Evolutionary conservation across 2,329 filamentous ascomycete species (phyloP).

Genomic region (Calycina marina): DNA sequence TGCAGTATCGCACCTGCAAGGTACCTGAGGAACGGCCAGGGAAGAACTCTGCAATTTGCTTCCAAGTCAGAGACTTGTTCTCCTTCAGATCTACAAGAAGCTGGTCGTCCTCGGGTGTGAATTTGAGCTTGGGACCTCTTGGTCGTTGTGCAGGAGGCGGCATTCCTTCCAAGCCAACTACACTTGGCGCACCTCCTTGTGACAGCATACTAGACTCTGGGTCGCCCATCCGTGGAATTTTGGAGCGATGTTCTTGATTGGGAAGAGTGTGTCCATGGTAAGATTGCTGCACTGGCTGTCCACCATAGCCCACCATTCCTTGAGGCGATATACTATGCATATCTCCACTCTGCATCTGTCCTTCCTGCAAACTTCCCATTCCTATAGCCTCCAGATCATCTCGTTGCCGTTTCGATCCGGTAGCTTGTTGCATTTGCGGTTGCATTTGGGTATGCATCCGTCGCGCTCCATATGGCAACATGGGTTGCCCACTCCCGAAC

Average conservation of each 20-base stretch:
- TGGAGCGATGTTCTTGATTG: slow-evolving; percentile 53
- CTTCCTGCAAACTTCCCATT: slow-evolving; percentile 31
- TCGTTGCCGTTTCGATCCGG: slow-evolving; percentile 34
- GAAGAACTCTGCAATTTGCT: slow-evolving; percentile 94
- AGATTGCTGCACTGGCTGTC: slow-evolving; percentile 27
- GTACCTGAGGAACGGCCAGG: slow-evolving; percentile 82
- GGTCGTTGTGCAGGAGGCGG: slow-evolving; percentile 67
- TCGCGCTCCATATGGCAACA: slow-evolving; percentile 29
- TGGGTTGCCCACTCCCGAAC: slow-evolving; percentile 33
- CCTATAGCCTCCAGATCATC: slow-evolving; percentile 37
- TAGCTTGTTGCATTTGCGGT: slow-evolving; percentile 16
- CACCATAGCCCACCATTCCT: slow-evolving; percentile 31
- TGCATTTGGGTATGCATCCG: slow-evolving; percentile 10
- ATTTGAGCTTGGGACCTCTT: slow-evolving; percentile 81
- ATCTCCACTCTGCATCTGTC: slow-evolving; percentile 27
- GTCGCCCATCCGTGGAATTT: slow-evolving; percentile 48
- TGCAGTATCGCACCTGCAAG: slow-evolving; percentile 86
- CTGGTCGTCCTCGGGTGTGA: slow-evolving; percentile 82
- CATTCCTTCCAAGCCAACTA: slow-evolving; percentile 81
- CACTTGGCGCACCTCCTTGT: slow-evolving; percentile 55
- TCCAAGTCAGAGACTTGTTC: slow-evolving; percentile 90
- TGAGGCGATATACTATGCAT: slow-evolving; percentile 40
- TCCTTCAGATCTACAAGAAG: slow-evolving; percentile 83
- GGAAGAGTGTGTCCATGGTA: slow-evolving; percentile 68
- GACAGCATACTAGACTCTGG: slow-evolving; percentile 27